Conservation (phyloP, 352 stramenopile species). For the Phytopythium montanum region DNA sequence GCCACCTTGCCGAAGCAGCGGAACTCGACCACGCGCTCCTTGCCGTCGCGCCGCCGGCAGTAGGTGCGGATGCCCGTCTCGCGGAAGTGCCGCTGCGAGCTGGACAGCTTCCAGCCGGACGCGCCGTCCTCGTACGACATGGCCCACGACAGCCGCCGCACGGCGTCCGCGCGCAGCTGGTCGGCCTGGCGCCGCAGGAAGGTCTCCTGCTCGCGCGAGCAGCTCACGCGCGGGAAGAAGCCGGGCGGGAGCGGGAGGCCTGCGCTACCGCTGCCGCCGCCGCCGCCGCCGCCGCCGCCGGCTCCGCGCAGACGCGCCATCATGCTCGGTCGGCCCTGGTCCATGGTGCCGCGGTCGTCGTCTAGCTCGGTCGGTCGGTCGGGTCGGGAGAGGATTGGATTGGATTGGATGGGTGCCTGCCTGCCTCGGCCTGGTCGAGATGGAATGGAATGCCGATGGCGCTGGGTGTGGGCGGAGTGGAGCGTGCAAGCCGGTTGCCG, state of each 20-base stretch:
- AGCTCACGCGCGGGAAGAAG: slow-evolving; percentile 42
- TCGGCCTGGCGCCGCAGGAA: slow-evolving; percentile 31
- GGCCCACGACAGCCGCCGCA: slow-evolving; percentile 42
- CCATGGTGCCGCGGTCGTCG: not conserved
- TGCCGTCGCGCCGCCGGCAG: slow-evolving; percentile 33
- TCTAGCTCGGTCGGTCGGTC: no score
- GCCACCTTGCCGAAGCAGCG: slow-evolving; percentile 56
- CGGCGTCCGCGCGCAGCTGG: slow-evolving; percentile 30
- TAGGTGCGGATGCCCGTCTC: slow-evolving; percentile 64
- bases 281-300: slow-evolving; percentile 4
- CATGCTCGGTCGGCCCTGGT: slow-evolving; percentile 29
- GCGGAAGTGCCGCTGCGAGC: slow-evolving; percentile 62
- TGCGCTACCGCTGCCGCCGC: slow-evolving; percentile 7
- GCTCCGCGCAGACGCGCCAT: slow-evolving; percentile 25
- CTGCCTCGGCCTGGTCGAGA: no score
- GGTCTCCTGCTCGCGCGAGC: slow-evolving; percentile 34
- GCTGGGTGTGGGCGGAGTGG: not conserved
- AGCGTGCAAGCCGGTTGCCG: no score
- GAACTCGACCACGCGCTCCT: slow-evolving; percentile 47
- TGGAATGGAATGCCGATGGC: not conserved
- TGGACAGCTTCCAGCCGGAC: slow-evolving; percentile 65
- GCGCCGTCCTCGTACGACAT: slow-evolving; percentile 58
- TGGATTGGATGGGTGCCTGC: slow-evolving; percentile 2
- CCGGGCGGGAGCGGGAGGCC: slow-evolving; percentile 38
- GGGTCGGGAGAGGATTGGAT: not conserved